phyloP scores from a whole-genome alignment of 371 early-diverging fungal species.

The Rhizopus microsporus region DNA sequence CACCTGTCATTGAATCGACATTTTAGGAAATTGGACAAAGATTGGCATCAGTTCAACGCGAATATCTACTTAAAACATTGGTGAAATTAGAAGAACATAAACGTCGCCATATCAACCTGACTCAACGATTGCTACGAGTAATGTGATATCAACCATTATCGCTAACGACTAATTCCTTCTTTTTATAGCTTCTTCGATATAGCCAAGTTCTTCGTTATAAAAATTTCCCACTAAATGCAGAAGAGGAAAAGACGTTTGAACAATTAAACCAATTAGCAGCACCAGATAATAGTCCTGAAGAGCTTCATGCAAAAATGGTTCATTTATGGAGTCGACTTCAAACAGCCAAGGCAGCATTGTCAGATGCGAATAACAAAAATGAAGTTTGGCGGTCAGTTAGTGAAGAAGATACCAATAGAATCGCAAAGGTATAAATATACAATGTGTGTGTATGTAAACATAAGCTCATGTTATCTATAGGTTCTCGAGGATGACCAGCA shows the following conservation, averaged over 20 bases:
- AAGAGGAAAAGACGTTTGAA: slow-evolving; percentile 18
- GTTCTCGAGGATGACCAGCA: slow-evolving; percentile 24
- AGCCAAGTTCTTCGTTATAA: slow-evolving; percentile 33
- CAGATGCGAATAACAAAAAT: not conserved
- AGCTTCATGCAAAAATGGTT: slow-evolving; percentile 17
- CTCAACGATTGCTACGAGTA: slow-evolving; percentile 33
- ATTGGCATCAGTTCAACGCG: slow-evolving; percentile 30
- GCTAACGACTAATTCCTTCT: not conserved
- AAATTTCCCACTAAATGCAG: slow-evolving; percentile 23
- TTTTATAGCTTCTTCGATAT: slow-evolving; percentile 27
- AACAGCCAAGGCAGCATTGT: slow-evolving; percentile 10
- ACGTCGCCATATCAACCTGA: slow-evolving; percentile 36
- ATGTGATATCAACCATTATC: not conserved
- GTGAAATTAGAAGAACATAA: slow-evolving; percentile 43
- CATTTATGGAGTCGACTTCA: slow-evolving; percentile 24
- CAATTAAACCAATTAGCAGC: slow-evolving; percentile 13
- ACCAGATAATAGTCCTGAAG: slow-evolving; percentile 14
- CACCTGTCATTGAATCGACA: not conserved
- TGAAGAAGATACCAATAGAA: slow-evolving; percentile 19
- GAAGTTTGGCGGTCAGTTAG: slow-evolving; percentile 28
- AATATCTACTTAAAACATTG: slow-evolving; percentile 31
- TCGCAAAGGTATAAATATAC: slow-evolving; percentile 19
- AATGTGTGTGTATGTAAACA: not conserved
- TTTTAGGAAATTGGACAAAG: slow-evolving; percentile 36
- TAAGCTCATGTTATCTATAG: slow-evolving; percentile 1